Evolutionary conservation across 495 filamentous ascomycete genomes (phyloP).

Genomic region (Xylaria castorea): DNA sequence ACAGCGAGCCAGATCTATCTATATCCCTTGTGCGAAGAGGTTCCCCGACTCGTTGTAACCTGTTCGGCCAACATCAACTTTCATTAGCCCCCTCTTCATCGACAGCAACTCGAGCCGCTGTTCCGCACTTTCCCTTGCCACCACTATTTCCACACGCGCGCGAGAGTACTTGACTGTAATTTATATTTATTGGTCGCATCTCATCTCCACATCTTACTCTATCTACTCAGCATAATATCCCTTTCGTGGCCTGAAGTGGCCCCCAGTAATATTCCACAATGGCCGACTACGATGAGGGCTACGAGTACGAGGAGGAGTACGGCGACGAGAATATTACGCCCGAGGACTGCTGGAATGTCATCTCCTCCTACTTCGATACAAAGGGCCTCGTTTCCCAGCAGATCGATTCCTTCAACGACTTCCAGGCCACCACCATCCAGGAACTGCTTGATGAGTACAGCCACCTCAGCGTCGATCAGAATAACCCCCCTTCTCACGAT

Average conservation of each 20-base stretch:
- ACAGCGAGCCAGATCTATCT: slow-evolving; percentile 12
- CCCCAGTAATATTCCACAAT: slow-evolving; percentile 24
- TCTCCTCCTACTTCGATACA: slow-evolving; percentile 91
- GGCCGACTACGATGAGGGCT: slow-evolving; percentile 41
- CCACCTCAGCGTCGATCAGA: slow-evolving; percentile 86
- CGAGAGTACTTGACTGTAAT: not conserved
- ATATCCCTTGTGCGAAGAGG: not conserved
- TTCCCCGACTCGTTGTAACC: not conserved
- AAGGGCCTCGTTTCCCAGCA: slow-evolving; percentile 98
- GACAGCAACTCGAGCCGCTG: not conserved
- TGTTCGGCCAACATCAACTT: not conserved
- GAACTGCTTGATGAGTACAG: slow-evolving; percentile 90
- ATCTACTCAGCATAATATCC: not conserved
- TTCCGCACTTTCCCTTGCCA: not conserved
- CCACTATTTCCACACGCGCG: not conserved
- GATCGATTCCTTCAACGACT: slow-evolving; percentile 97
- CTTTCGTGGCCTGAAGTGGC: not conserved
- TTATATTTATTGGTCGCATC: not conserved
- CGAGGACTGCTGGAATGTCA: slow-evolving; percentile 97
- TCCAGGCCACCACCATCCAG: slow-evolving; percentile 89
- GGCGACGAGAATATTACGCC: slow-evolving; percentile 79
- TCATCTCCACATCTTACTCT: not conserved
- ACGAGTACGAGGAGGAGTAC: slow-evolving; percentile 53
- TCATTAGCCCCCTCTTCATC: not conserved
- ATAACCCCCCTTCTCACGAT: slow-evolving; percentile 71